Evolutionary conservation across 2,329 filamentous ascomycete species (phyloP).

Genomic region (Didymella pinodella): DNA sequence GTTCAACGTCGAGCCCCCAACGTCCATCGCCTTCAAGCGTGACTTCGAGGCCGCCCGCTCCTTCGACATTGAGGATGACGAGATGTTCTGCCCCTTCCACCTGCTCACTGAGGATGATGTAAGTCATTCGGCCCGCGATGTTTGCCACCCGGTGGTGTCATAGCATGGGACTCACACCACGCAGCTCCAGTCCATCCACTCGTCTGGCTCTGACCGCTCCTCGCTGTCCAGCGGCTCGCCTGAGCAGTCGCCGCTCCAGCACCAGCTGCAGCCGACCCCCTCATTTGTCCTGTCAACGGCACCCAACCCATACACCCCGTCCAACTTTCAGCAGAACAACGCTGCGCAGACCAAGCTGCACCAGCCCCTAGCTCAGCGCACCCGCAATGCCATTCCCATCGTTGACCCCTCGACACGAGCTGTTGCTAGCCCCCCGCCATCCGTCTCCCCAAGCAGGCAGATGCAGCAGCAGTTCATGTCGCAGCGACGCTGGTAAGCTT

Average conservation of each 20-base stretch:
- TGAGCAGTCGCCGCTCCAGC: conserved; percentile 87
- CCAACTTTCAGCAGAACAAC: conserved; percentile 65
- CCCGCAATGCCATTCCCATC: conserved; percentile 95
- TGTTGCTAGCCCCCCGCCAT: conserved; percentile 86
- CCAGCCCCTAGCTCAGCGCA: conserved; percentile 87
- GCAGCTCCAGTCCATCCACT: conserved; percentile 90
- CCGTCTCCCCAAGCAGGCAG: conserved; percentile 70
- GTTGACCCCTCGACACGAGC: conserved; percentile 94
- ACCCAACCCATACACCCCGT: conserved; percentile 63
- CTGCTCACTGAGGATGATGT: conserved; percentile 94
- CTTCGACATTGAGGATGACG: conserved; percentile 94
- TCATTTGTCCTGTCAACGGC: conserved; percentile 74
- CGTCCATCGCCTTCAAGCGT: conserved; percentile 79
- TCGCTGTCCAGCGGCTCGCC: conserved; percentile 95
- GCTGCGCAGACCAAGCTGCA: conserved; percentile 78
- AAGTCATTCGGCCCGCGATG: conserved; percentile 49
- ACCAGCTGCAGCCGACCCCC: conserved; percentile 75
- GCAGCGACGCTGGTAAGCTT: conserved; percentile 57
- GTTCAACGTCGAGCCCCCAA: conserved; percentile 74
- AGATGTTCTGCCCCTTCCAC: conserved; percentile 89
- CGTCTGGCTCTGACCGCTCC: conserved; percentile 87
- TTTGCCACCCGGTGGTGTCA: conserved; percentile 38
- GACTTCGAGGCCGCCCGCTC: conserved; percentile 91
- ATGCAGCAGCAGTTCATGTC: conserved; percentile 61
- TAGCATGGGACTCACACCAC: conserved; percentile 45